Conservation (phyloP, 306 rosid species). For the Pyrus pyrifolia region DNA sequence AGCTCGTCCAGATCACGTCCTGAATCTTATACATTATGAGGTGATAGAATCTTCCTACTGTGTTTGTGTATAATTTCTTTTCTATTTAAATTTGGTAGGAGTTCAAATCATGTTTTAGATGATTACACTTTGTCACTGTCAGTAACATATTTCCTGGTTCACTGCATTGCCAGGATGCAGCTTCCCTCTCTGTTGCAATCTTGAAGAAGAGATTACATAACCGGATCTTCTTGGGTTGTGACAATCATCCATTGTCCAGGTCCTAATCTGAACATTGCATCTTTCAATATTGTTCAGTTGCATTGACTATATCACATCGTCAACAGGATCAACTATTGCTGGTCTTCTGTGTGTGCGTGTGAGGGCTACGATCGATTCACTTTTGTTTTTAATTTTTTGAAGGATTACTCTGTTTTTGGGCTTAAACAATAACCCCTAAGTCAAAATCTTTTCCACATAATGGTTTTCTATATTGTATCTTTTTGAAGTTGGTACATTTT, state of each 20-base stretch:
- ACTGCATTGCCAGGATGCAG: conserved; percentile 66
- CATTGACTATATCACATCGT: background rate
- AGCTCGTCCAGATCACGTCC: conserved; percentile 70
- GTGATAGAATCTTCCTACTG: conserved; percentile 34
- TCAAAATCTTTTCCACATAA: too few species aligned
- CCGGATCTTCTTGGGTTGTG: conserved; percentile 79
- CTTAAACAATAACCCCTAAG: too few species aligned
- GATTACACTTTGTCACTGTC: background rate
- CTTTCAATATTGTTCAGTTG: background rate
- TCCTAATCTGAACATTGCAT: conserved; percentile 1
- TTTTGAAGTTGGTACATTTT: background rate
- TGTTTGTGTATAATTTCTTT: background rate
- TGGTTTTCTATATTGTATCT: background rate
- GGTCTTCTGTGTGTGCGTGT: background rate
- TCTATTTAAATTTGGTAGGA: background rate
- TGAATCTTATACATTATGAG: conserved; percentile 94
- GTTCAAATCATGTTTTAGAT: background rate
- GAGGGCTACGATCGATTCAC: background rate
- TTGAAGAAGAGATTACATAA: conserved; percentile 60
- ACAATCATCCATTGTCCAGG: conserved; percentile 95
- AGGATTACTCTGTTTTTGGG: background rate
- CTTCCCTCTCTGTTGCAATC: conserved; percentile 70
- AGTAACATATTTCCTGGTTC: background rate
- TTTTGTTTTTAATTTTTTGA: background rate
- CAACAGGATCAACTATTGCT: background rate